phyloP scores from a whole-genome alignment of 441 rosid species.

The Adansonia gregorii region DNA sequence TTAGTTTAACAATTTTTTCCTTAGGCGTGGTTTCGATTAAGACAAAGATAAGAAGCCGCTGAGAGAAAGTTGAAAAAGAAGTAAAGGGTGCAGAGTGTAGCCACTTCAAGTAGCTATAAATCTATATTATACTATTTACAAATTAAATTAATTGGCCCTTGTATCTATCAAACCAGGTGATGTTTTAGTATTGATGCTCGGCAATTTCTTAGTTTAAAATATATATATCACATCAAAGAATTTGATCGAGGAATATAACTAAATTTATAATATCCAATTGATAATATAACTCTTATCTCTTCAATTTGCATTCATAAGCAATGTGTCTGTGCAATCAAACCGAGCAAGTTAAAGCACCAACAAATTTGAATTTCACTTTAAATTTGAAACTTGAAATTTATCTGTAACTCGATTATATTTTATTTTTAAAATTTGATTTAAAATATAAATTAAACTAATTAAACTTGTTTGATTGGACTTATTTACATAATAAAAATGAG shows the following conservation, averaged over 20 bases:
- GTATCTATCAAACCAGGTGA: neutral
- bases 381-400: no score
- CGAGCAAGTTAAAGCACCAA: no score
- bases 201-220: neutral
- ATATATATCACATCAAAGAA: no score
- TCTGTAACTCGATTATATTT: no score
- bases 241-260: neutral
- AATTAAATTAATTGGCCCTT: neutral
- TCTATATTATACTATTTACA: neutral
- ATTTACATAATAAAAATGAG: no score
- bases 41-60: neutral
- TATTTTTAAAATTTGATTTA: no score
- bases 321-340: neutral
- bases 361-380: no score
- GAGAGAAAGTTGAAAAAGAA: neutral
- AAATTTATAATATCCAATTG: neutral
- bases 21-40: neutral
- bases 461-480: no score
- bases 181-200: neutral
- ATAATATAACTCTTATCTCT: neutral
- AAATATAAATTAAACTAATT: no score
- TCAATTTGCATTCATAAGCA: neutral
- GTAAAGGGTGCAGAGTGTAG: neutral
- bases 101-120: conserved; percentile 8
- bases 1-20: neutral